Percentiles rank a stretch among this genome's conserved stretches.
Conservation (phyloP, 768 basidiomycete species). For the Rhodotorula taiwanensis region DNA sequence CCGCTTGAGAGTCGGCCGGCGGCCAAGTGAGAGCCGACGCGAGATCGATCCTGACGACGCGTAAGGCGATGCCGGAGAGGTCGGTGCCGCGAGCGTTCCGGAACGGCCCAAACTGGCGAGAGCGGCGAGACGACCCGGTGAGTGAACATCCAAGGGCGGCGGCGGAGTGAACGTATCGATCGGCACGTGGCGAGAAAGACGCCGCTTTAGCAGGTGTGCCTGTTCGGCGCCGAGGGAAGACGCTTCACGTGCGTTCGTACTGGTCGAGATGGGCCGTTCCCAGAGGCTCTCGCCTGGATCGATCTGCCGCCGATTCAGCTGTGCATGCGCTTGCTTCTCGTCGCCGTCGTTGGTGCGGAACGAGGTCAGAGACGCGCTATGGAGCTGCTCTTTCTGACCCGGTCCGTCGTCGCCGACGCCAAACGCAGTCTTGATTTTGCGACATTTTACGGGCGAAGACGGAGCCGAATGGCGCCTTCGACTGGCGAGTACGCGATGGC, state of each 20-base stretch:
- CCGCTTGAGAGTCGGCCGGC: background rate
- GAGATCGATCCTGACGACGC: background rate
- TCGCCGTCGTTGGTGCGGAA: background rate
- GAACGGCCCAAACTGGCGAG: background rate
- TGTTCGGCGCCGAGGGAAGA: background rate
- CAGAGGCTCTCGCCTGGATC: too few relatives aligned
- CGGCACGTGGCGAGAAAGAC: constrained; percentile 1
- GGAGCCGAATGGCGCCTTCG: background rate
- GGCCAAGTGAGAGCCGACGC: background rate
- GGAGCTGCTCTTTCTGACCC: background rate
- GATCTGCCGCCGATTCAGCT: too few relatives aligned
- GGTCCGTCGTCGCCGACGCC: constrained; percentile 6
- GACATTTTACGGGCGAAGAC: background rate
- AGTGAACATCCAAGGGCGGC: background rate
- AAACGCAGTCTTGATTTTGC: background rate
- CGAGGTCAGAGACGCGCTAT: background rate
- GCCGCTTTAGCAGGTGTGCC: background rate
- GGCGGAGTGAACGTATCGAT: constrained; percentile 5
- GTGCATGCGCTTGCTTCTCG: too few relatives aligned
- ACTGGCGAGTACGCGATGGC: constrained; percentile 4
- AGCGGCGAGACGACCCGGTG: background rate
- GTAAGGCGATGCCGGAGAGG: background rate
- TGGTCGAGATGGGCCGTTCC: too few relatives aligned
- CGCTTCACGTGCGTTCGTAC: too few relatives aligned
- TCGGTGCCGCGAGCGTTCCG: background rate